A percentile compares a stretch with the other conserved stretches of the same genome.
Conservation (phyloP, 1,139 yeast genomes). For the Hyphopichia burtonii region DNA sequence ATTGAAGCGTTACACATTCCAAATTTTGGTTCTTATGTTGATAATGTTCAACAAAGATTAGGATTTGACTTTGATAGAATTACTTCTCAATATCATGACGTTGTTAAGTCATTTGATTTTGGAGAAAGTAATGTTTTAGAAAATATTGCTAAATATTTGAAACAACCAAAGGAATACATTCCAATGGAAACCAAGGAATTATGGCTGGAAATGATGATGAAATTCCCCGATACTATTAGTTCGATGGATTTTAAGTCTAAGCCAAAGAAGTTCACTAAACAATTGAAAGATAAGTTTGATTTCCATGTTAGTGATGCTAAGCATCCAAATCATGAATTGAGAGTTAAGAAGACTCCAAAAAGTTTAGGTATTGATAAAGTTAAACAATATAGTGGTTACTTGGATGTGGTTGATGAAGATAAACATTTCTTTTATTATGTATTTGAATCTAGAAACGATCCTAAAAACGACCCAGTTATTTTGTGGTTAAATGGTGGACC, state of each 20-base stretch:
- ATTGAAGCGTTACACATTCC: conserved; percentile 34
- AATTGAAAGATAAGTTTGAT: conserved; percentile 49
- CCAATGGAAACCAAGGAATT: conserved; percentile 48
- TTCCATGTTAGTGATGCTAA: conserved; percentile 47
- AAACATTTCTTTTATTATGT: conserved; percentile 62
- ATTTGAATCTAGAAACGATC: conserved; percentile 47
- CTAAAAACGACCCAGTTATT: conserved; percentile 42
- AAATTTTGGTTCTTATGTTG: conserved; percentile 16
- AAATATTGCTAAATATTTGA: conserved; percentile 37
- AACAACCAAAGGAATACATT: conserved; percentile 46
- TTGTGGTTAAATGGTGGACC: conserved; percentile 51
- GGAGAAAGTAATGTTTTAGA: conserved; percentile 23
- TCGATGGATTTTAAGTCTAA: conserved; percentile 48
- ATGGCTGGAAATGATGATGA: conserved; percentile 62
- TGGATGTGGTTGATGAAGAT: conserved; percentile 80
- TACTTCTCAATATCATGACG: conserved; percentile 12
- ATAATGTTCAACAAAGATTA: conserved; percentile 27
- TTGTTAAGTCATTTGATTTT: conserved; percentile 15
- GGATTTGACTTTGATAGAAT: conserved; percentile 15
- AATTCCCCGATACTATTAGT: conserved; percentile 53
- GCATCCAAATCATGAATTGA: conserved; percentile 55
- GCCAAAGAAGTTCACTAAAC: conserved; percentile 44
- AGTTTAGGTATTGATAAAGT: conserved; percentile 73
- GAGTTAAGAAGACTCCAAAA: conserved; percentile 60
- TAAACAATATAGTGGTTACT: conserved; percentile 83